Base-by-base conservation (phyloP, 306 rosid species). In the Fragaria vesca region DNA sequence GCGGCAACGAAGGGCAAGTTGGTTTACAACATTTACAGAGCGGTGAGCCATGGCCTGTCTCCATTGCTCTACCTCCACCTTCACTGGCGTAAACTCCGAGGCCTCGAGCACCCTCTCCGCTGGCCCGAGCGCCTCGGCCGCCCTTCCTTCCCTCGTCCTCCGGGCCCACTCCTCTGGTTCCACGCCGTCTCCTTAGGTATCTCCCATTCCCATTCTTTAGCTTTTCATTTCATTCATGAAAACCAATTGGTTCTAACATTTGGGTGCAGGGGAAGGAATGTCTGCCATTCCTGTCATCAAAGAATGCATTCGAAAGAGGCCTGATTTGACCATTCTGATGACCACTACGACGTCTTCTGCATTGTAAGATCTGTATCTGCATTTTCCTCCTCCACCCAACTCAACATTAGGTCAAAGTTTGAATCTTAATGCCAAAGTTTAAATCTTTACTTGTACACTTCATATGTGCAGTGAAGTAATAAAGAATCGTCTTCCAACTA, bases 41-140 rank as follows among this genome's bases (percentile, higher is more conserved):
- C 97, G 2, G 52, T 92, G 43, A 90, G 86, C 88, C 83, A 71
- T 80, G 88, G 90, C 16, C 28, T 85, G 0, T 88, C 97, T 11
- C 97, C 97, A 48, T 78, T 83, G 21, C 73, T 94, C 46, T 85
- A 77, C 74, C 92, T 92, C 32, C 95, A 90, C 77, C 76, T 94
- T 0, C 89, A 83, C 15, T 94, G 93, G 93, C 88, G 96, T 18
- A 81, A 78, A 40, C 80, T 80, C 83, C 89, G 88, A 36, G 87
- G 91, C 81, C 87, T 80, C 63, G 97, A 91, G 24, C 97, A 94
- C 71, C 81, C 85, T 0, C 78, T 47, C 54, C 91, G 93, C 8
- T 94, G 96, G 98, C 85, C 87, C 40, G 97, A 90, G 88, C 97
- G 97, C 9, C 87, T 92, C 8, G 98, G 97, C 57, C 83, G 76